Percentiles rank a stretch among this genome's conserved stretches.
Conservation (phyloP, 768 basidiomycete species). For the Collybia mongolica region DNA sequence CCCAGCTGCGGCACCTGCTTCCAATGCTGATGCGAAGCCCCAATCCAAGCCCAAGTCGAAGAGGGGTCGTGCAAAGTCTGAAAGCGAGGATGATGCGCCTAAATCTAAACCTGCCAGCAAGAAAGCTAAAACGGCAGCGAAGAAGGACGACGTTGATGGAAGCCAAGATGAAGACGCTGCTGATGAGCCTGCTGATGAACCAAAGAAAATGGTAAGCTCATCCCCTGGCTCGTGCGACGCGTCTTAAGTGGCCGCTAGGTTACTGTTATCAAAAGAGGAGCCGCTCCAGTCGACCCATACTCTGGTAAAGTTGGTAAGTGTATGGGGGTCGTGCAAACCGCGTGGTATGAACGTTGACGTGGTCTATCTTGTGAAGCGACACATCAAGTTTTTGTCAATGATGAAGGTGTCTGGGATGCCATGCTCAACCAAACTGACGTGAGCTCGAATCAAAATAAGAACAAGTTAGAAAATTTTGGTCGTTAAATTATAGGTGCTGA, state of each 20-base stretch:
- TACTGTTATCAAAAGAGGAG: constrained; percentile 49
- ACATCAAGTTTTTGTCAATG: constrained; percentile 47
- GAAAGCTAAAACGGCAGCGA: constrained; percentile 21
- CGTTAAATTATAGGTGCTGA: not conserved
- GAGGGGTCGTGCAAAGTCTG: constrained; percentile 25
- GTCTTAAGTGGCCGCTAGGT: constrained; percentile 15
- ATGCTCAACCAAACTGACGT: constrained; percentile 64
- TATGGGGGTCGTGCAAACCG: constrained; percentile 1
- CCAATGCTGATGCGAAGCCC: constrained; percentile 24
- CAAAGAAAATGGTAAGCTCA: constrained; percentile 43
- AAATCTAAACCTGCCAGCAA: constrained; percentile 27
- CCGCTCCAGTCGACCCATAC: constrained; percentile 52
- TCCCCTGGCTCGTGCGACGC: not conserved
- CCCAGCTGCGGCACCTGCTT: constrained; percentile 16
- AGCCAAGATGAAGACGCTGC: constrained; percentile 15
- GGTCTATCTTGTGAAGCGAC: constrained; percentile 30
- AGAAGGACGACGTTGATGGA: constrained; percentile 26
- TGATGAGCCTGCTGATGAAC: constrained; percentile 19
- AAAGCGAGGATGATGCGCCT: constrained; percentile 24
- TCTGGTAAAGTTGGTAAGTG: constrained; percentile 46
- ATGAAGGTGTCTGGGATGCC: constrained; percentile 50
- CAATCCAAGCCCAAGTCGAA: constrained; percentile 25
- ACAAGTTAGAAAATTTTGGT: constrained; percentile 38
- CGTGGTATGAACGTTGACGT: not conserved
- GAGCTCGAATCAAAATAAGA: constrained; percentile 48